Evolutionary conservation across 78 protist genomes (phyloP).

Genomic region (Creolimax fragrantissima): DNA sequence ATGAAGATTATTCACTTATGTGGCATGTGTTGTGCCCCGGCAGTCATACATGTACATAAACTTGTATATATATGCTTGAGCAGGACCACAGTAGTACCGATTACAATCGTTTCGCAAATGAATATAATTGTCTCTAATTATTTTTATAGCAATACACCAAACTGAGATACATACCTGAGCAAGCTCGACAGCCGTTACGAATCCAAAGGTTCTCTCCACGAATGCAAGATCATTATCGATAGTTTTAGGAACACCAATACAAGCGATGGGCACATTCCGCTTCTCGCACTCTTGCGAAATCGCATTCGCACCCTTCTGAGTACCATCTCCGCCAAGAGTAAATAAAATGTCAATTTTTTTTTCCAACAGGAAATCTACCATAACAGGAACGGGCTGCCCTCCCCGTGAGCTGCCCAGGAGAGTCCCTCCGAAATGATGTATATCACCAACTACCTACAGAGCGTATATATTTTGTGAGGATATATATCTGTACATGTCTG

Average conservation of each 20-base stretch:
- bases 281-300: neutral
- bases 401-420: constrained; percentile 48
- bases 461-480: neutral
- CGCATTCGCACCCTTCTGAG: constrained; percentile 37
- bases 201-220: constrained; percentile 44
- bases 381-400: neutral
- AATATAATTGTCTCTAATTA: no score
- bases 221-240: constrained; percentile 34
- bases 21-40: no score
- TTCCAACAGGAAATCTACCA: neutral
- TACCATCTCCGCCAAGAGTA: constrained; percentile 61
- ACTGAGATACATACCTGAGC: no score
- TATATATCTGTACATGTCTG: neutral
- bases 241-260: constrained; percentile 46
- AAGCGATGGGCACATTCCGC: neutral
- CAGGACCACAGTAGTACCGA: no score
- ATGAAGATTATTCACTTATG: no score
- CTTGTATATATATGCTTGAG: no score
- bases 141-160: no score
- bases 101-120: no score
- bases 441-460: neutral
- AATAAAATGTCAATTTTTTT: constrained; percentile 15
- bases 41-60: no score
- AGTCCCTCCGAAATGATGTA: constrained; percentile 44
- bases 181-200: constrained; percentile 48